phyloP scores from a whole-genome alignment of 2,329 filamentous ascomycete species.

The Mariannaea elegans region DNA sequence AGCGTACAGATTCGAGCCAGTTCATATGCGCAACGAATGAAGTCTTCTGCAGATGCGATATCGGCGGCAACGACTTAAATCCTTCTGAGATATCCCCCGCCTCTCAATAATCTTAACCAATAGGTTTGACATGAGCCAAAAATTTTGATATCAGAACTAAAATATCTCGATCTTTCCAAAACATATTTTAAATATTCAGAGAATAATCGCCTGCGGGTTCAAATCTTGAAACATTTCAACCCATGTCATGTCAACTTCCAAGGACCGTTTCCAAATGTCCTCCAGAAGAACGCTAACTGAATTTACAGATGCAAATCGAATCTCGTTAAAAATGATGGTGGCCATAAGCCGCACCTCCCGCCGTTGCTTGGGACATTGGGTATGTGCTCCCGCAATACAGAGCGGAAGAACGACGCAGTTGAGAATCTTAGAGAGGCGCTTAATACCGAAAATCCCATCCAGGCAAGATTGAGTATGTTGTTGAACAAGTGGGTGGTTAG shows the following conservation, averaged over 20 bases:
- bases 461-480: conserved; percentile 48
- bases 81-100: too few relatives aligned
- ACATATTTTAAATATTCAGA: too few relatives aligned
- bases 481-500: conserved; percentile 50
- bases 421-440: conserved; percentile 46
- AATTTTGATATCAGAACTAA: too few relatives aligned
- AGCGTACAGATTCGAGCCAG: too few relatives aligned
- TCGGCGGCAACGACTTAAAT: too few relatives aligned
- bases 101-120: too few relatives aligned
- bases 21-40: too few relatives aligned
- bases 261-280: conserved; percentile 32
- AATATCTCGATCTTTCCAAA: too few relatives aligned
- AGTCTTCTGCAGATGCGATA: too few relatives aligned
- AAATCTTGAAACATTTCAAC: conserved; percentile 35
- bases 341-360: conserved; percentile 28
- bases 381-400: conserved; percentile 48
- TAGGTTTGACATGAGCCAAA: too few relatives aligned
- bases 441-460: conserved; percentile 47
- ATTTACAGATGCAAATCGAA: conserved; percentile 50
- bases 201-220: conserved; percentile 36
- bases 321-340: conserved; percentile 41
- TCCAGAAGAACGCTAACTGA: conserved; percentile 34
- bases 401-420: conserved; percentile 51
- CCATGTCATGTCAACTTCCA: conserved; percentile 28
- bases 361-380: conserved; percentile 41